A percentile compares a stretch with the other conserved stretches of the same genome.
Conservation (phyloP, 2,329 filamentous ascomycete genomes). For the Shiraia sp. region DNA sequence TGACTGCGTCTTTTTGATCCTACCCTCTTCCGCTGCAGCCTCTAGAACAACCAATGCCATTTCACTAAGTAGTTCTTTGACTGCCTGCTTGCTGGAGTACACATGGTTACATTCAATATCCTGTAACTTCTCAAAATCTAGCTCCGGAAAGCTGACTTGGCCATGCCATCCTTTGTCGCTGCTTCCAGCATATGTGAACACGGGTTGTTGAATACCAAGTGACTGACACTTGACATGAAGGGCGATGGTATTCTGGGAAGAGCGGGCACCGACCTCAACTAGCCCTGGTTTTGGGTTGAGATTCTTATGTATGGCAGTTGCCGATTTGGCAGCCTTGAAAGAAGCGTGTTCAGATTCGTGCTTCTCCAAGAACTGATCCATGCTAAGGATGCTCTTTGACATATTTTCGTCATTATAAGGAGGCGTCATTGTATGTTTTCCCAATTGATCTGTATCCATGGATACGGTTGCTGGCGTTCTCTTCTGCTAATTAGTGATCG, state of each 20-base stretch:
- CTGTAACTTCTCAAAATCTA: constrained; percentile 17
- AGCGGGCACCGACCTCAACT: constrained; percentile 23
- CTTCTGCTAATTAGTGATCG: too few relatives aligned
- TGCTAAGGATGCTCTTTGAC: constrained; percentile 9
- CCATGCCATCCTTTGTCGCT: constrained; percentile 22
- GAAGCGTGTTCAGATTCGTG: constrained; percentile 11
- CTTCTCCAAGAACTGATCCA: constrained; percentile 25
- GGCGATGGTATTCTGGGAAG: constrained; percentile 21
- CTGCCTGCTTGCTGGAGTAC: constrained; percentile 45
- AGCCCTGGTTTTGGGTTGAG: constrained; percentile 10
- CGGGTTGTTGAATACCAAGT: constrained; percentile 25
- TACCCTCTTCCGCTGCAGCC: constrained; percentile 22
- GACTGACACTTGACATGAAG: constrained; percentile 33
- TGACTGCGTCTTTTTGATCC: constrained; percentile 20
- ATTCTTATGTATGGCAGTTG: constrained; percentile 11
- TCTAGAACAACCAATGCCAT: constrained; percentile 33
- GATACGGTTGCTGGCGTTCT: too few relatives aligned
- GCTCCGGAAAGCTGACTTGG: constrained; percentile 25
- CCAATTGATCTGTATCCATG: too few relatives aligned
- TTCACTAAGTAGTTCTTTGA: constrained; percentile 46
- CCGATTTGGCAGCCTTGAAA: background rate
- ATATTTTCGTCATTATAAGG: too few relatives aligned
- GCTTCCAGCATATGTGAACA: constrained; percentile 20
- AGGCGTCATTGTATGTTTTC: too few relatives aligned
- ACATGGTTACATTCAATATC: constrained; percentile 20